A percentile compares a stretch with the other conserved stretches of the same genome.
phyloP scores from a whole-genome alignment of 768 basidiomycete species.

The Cytidiella melzeri region DNA sequence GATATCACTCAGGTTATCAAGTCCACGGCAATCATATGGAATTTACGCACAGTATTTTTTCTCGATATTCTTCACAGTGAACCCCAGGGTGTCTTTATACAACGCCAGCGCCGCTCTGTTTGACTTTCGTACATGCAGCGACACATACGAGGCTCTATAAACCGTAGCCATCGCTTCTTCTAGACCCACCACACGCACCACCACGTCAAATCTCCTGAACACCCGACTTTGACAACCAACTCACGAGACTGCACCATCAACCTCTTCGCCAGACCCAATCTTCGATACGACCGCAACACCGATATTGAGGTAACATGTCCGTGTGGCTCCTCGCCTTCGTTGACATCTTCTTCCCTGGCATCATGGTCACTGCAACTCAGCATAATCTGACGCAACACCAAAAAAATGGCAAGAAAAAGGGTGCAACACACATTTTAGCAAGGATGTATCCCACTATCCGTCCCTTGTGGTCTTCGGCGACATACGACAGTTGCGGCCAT shows the following conservation, averaged over 20 bases:
- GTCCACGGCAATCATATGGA: neutral
- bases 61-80: slow-evolving; percentile 80
- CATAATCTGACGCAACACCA: neutral
- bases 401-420: neutral
- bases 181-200: slow-evolving; percentile 24
- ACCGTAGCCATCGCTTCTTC: slow-evolving; percentile 88
- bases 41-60: slow-evolving; percentile 78
- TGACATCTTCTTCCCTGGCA: slow-evolving; percentile 56
- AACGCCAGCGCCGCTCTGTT: slow-evolving; percentile 87
- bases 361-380: slow-evolving; percentile 1
- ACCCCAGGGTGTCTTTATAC: slow-evolving; percentile 87
- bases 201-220: neutral
- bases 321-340: slow-evolving; percentile 58
- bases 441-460: slow-evolving; percentile 91
- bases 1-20: neutral
- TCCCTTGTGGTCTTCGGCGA: slow-evolving; percentile 86
- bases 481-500: slow-evolving; percentile 91
- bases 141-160: slow-evolving; percentile 81
- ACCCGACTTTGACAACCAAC: slow-evolving; percentile 24
- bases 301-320: slow-evolving; percentile 98
- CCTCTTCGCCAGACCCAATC: slow-evolving; percentile 91
- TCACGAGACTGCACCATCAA: slow-evolving; percentile 89
- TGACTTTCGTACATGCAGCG: slow-evolving; percentile 90
- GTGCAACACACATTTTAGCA: slow-evolving; percentile 79
- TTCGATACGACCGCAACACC: slow-evolving; percentile 81